Percentiles rank a stretch among this genome's conserved stretches.
Conservation (phyloP, 2,329 filamentous ascomycete species). For the Botryotinia globosa region DNA sequence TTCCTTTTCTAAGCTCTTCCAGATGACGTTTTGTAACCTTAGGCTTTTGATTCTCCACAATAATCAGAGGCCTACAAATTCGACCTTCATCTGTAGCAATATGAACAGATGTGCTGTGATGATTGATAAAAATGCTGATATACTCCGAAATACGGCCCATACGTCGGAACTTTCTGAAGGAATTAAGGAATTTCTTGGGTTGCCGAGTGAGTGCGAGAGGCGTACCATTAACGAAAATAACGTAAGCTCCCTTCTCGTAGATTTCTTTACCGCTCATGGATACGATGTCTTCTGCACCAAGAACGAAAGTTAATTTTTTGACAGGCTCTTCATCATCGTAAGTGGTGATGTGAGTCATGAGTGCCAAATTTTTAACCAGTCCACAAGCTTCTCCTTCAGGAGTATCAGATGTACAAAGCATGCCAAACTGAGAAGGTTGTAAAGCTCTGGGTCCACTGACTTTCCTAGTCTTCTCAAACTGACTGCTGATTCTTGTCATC, state of each 20-base stretch:
- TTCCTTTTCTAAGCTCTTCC: slow-evolving; percentile 76
- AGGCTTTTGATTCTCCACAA: slow-evolving; percentile 84
- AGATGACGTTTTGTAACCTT: slow-evolving; percentile 78
- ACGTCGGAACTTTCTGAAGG: slow-evolving; percentile 81
- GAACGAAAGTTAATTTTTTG: slow-evolving; percentile 77
- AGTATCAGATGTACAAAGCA: slow-evolving; percentile 96
- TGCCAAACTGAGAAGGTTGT: slow-evolving; percentile 96
- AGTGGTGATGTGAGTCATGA: slow-evolving; percentile 99
- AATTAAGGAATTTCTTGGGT: slow-evolving; percentile 80
- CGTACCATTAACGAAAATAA: slow-evolving; percentile 94
- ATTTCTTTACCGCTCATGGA: slow-evolving; percentile 82
- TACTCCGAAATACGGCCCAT: slow-evolving; percentile 94
- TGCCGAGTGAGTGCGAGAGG: slow-evolving; percentile 83
- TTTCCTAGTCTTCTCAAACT: slow-evolving; percentile 98
- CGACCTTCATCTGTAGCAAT: slow-evolving; percentile 96
- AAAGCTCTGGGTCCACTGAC: slow-evolving; percentile 93
- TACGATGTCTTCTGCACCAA: slow-evolving; percentile 81
- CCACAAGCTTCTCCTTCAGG: slow-evolving; percentile 98
- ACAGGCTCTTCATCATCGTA: slow-evolving; percentile 92
- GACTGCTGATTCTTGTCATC: slow-evolving; percentile 98
- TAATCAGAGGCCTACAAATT: slow-evolving; percentile 92
- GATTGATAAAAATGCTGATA: slow-evolving; percentile 93
- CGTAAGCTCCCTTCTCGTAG: slow-evolving; percentile 77
- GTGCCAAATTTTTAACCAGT: slow-evolving; percentile 92
- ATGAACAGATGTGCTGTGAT: slow-evolving; percentile 86